These are phyloP conservation scores for Pinus taeda DNA, from an alignment of 75 land plant genomes.

Conservation along the genomic window DNA sequence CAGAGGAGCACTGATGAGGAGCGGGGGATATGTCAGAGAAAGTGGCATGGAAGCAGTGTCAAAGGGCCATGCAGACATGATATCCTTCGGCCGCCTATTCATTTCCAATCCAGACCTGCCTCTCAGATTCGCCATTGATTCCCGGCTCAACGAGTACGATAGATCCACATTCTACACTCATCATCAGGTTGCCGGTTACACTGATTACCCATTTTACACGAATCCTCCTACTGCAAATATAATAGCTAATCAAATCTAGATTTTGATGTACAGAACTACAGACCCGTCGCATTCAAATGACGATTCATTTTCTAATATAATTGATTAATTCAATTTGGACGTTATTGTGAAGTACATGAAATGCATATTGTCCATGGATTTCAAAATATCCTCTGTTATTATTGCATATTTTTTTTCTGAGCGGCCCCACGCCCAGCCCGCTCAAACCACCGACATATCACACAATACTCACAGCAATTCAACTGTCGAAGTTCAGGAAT, in stretches of 20 bases:
- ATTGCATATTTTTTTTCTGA: too few relatives aligned
- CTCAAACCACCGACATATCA: too few relatives aligned
- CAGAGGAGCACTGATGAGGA: conserved; percentile 53
- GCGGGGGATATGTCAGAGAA: conserved; percentile 67
- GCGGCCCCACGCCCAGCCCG: too few relatives aligned
- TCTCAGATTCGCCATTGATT: conserved; percentile 36
- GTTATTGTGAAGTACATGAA: too few relatives aligned
- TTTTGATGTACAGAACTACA: too few relatives aligned
- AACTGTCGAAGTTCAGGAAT: too few relatives aligned
- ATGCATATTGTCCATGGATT: too few relatives aligned
- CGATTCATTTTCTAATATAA: too few relatives aligned
- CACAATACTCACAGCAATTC: too few relatives aligned
- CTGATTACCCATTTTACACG: conserved; percentile 57
- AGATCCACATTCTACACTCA: conserved; percentile 72
- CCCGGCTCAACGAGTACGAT: conserved; percentile 44
- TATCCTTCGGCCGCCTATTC: conserved; percentile 71
- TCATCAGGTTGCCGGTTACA: conserved; percentile 69
- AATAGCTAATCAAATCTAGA: not conserved
- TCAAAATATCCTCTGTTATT: too few relatives aligned
- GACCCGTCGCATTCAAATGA: too few relatives aligned
- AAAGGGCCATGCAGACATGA: conserved; percentile 58
- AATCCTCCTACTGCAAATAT: not conserved
- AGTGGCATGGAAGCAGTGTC: conserved; percentile 59
- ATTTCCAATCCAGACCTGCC: conserved; percentile 78
- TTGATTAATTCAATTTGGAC: too few relatives aligned